Base-by-base conservation (phyloP, 2,329 filamentous ascomycete genomes). In the Fulvia fulva region DNA sequence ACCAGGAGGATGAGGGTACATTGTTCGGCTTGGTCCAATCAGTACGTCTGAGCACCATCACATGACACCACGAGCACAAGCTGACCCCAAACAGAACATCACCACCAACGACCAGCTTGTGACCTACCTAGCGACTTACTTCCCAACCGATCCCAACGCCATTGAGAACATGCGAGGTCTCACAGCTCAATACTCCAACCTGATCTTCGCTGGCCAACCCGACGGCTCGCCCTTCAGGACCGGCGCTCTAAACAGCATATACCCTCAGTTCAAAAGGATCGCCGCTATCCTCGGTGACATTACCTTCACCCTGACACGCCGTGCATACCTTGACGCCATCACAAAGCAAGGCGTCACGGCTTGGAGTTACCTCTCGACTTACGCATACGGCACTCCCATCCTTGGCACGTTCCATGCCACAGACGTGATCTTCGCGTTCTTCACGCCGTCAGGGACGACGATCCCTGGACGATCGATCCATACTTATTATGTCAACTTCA, bases 291-390 rank as follows among this genome's bases (percentile, higher is more conserved):
- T 83, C 81, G 89, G 89, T 14, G 90, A 93, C 67, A 66, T 90
- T 0, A 83, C 83, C 1, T 93, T 93, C 73, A 91, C 86, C 0
- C 78, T 93, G 0, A 83, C 85, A 0, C 83, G 89, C 0, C 85
- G 90, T 14, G 58, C 80, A 5, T 86, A 89, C 70, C 80, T 93
- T 19, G 69, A 91, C 74, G 80, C 92, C 1, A 76, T 86, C 1
- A 67, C 71, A 0, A 55, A 74, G 1, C 62, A 85, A 74, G 34
- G 34, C 34, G 32, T 83, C 91, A 0, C 84, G 2, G 51, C 0
- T 1, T 94, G 88, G 88, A 89, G 87, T 0, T 94, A 91, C 74
- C 80, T 94, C 1, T 75, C 86, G 0, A 87, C 84, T 0, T 92
- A 91, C 74, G 73, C 87, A 75, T 84, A 87, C 68, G 86, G 87